Base-by-base conservation (phyloP, 768 basidiomycete genomes). In the Agaricus subrufescens region DNA sequence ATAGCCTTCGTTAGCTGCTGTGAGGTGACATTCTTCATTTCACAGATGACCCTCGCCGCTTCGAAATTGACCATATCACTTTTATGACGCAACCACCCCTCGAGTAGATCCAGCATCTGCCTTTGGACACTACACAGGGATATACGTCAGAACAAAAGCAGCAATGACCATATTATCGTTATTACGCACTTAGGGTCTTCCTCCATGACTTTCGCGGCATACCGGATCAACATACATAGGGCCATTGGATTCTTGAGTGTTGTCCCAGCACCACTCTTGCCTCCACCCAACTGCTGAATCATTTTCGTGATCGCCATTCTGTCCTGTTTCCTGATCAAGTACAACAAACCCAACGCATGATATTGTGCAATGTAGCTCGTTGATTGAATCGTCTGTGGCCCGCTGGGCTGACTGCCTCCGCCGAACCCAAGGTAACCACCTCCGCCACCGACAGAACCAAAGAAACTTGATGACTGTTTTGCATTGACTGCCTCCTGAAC, bases 61-160 rank as follows among this genome's bases (percentile, higher is more conserved):
- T 99, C 97, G 59, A 94, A 91, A 73, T 98, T 98, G 66, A 99
- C 97, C 96, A 98, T 99, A 69, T 99, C 97, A 63, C 94, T 97
- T 78, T 99, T 99, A 74, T 99, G 97, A 57, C 94, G 85, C 58
- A 98, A 76, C 86, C 94, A 95, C 34, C 90, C 87, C 67, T 98
- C 97, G 38, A 98, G 78, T 43, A 97, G 80, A 61, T 98, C 97
- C 51, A 93, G 77, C 82, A 98, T 96, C 64, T 91, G 94, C 59
- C 82, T 85, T 70, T 96, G 94, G 26, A 95, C 76, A 66, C 96
- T 99, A 62, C 34, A 1, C 27, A 19, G 51, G 44, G 43, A 19
- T 39, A 40, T 40, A 19, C 15, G 14, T 19, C 57, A 30, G 34
- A 65, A 55, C 30, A 62, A 10, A 9, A 7, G 12, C 9, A 15